These are phyloP conservation scores for Rubia balearica DNA, from an alignment of 305 asterid genomes.

Conservation along the genomic window DNA sequence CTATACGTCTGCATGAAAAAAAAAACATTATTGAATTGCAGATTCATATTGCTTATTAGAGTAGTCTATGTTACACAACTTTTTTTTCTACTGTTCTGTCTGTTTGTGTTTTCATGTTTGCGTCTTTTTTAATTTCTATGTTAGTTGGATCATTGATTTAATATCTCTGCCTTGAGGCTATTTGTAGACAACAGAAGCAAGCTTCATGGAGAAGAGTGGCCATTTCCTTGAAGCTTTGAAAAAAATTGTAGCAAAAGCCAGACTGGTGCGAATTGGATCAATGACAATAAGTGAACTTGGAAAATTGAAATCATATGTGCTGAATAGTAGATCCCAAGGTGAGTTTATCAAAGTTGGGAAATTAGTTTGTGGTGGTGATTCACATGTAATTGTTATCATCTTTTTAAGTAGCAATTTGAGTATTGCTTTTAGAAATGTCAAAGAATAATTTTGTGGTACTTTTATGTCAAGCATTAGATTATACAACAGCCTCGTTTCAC, in stretches of 20 bases:
- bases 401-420: not conserved
- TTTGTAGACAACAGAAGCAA: constrained; percentile 45
- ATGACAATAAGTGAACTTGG: constrained; percentile 61
- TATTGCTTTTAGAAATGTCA: not conserved
- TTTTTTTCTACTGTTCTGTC: not conserved
- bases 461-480: not conserved
- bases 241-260: constrained; percentile 63
- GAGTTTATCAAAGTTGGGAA: constrained; percentile 17
- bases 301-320: constrained; percentile 36
- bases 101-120: not conserved
- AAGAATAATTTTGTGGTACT: not conserved
- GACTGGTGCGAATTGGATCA: constrained; percentile 64
- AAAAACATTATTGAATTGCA: not conserved
- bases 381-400: not conserved
- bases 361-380: not conserved
- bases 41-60: not conserved
- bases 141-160: constrained; percentile 10
- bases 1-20: constrained; percentile 5
- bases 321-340: constrained; percentile 53
- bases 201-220: constrained; percentile 31
- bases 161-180: constrained; percentile 19
- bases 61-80: not conserved
- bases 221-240: constrained; percentile 29
- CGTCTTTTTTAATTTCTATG: not conserved
- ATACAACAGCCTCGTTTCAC: not conserved